A percentile compares a stretch with the other conserved stretches of the same genome.
These are phyloP conservation scores for Hymenoscyphus infarciens DNA, from an alignment of 2,329 filamentous ascomycete genomes.

Conservation along the genomic window DNA sequence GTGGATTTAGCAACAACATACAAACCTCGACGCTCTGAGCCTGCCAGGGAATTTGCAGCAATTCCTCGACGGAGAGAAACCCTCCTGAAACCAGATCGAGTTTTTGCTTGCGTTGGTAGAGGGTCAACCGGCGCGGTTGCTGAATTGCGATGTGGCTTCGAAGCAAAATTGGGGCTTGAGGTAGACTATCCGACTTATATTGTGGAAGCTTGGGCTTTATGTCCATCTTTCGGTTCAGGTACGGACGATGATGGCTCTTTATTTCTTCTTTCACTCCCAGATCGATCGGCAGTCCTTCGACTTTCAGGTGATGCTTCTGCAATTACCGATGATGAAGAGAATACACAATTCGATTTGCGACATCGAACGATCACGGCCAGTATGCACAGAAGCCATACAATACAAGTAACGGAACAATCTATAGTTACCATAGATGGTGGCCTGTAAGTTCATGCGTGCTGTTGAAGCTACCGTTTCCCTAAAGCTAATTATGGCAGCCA, in stretches of 20 bases:
- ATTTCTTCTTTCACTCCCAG: conserved; percentile 31
- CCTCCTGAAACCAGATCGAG: conserved; percentile 44
- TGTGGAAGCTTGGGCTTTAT: conserved; percentile 52
- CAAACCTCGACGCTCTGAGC: conserved; percentile 24
- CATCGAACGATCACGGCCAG: conserved; percentile 50
- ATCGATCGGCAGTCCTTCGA: conserved; percentile 38
- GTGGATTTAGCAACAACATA: conserved; percentile 44
- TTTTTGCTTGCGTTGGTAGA: conserved; percentile 66
- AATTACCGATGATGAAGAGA: conserved; percentile 41
- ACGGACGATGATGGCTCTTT: conserved; percentile 21
- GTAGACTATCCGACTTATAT: conserved; percentile 49
- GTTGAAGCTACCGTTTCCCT: background rate
- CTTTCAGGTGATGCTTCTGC: conserved; percentile 47
- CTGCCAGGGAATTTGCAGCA: conserved; percentile 6
- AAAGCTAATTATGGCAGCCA: conserved; percentile 11
- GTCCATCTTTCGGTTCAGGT: conserved; percentile 15
- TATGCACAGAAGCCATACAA: conserved; percentile 38
- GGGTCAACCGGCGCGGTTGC: conserved; percentile 60
- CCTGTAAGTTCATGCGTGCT: background rate
- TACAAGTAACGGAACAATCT: conserved; percentile 53
- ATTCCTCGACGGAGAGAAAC: conserved; percentile 17
- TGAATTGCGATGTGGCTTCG: conserved; percentile 66
- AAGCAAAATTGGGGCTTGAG: conserved; percentile 62
- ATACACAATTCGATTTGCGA: conserved; percentile 48
- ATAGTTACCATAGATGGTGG: conserved; percentile 24